Evolutionary conservation across 2,329 filamentous ascomycete genomes (phyloP), one percentile per base, ranked within the genome.

Genomic region (Alternaria burnsii): DNA sequence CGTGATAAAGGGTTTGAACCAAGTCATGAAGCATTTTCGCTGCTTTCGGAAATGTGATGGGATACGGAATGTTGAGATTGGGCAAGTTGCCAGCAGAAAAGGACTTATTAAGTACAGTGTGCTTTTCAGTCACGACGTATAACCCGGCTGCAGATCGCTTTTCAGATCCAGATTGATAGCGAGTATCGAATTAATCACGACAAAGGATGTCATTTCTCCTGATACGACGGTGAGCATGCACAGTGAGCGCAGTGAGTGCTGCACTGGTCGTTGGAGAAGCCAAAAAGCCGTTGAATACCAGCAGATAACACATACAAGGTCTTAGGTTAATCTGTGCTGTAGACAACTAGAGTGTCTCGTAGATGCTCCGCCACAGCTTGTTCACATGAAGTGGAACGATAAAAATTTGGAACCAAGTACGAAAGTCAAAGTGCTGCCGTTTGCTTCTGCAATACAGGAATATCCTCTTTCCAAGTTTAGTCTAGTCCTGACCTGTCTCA

Each of bases 401-500:
- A 16, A 14, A 6, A 36, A 11, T 16, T 14, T 12, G 14, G 6
- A 6, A 36, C 14, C 7, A 36, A 16, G 32, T 7, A 36, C 32
- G 14, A 36, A 36, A 16, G 32, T 12, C 14, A 36, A 36, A 36
- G 32, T 16, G 32, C 14, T 16, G 32, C 32, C 12, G 12, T 14
- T 36, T 14, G 32, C 12, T 14, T 36, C 5, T 36, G 32, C 12
- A 36, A 36, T 2, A 16, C 32, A 36, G 32, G 5, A 14, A 36
- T 36, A 16, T 8, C 11, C 22, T 63, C 50, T 44, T 64, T 52
- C 51, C 48, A 11, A 61, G 59, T 64, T 18, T 40, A 55, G 62
- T 28, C 48, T 67, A 70, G 57, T 30, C 51, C 43, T 56, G 51
- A 22, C 60, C 61, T n/a, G 20, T 44, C 46, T 66, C 60, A n/a